Conservation (phyloP, 129 eudicot genomes). For the Artemisia argyi region DNA sequence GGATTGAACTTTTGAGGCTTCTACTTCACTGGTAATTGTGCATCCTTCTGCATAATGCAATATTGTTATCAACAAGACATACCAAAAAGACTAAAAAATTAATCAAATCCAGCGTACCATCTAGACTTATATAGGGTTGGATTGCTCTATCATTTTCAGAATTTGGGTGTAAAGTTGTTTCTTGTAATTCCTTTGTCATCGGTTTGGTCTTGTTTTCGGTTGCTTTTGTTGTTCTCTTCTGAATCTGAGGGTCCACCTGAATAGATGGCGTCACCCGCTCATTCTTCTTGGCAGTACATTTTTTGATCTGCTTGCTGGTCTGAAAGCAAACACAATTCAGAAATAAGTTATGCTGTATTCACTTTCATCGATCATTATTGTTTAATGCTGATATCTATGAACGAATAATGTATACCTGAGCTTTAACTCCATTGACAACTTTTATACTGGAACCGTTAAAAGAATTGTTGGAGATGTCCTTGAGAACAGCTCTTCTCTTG, state of each 20-base stretch:
- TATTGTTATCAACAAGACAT: neutral
- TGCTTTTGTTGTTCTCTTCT: slow-evolving; percentile 30
- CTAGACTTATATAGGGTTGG: slow-evolving; percentile 17
- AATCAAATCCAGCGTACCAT: slow-evolving; percentile 20
- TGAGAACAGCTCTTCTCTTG: slow-evolving; percentile 73
- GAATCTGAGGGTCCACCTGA: slow-evolving; percentile 27
- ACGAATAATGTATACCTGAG: slow-evolving; percentile 37
- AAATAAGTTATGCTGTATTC: slow-evolving; percentile 13
- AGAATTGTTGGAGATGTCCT: slow-evolving; percentile 62
- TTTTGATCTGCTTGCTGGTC: slow-evolving; percentile 49
- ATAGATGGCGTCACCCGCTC: slow-evolving; percentile 40
- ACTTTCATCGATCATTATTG: neutral
- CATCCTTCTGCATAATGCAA: slow-evolving; percentile 40
- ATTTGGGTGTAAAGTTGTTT: slow-evolving; percentile 19
- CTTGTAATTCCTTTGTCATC: slow-evolving; percentile 38
- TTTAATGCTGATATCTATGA: neutral
- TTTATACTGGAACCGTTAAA: slow-evolving; percentile 27
- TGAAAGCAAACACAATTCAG: slow-evolving; percentile 34
- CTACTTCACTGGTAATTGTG: slow-evolving; percentile 33
- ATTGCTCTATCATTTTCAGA: slow-evolving; percentile 16
- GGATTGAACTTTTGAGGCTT: slow-evolving; percentile 29
- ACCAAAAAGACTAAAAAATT: neutral
- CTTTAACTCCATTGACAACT: slow-evolving; percentile 30
- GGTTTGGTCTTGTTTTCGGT: slow-evolving; percentile 37
- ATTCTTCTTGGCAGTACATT: slow-evolving; percentile 36